Evolutionary conservation across 2,329 filamentous ascomycete species (phyloP).

Genomic region (Chaetomiaceae sp.): DNA sequence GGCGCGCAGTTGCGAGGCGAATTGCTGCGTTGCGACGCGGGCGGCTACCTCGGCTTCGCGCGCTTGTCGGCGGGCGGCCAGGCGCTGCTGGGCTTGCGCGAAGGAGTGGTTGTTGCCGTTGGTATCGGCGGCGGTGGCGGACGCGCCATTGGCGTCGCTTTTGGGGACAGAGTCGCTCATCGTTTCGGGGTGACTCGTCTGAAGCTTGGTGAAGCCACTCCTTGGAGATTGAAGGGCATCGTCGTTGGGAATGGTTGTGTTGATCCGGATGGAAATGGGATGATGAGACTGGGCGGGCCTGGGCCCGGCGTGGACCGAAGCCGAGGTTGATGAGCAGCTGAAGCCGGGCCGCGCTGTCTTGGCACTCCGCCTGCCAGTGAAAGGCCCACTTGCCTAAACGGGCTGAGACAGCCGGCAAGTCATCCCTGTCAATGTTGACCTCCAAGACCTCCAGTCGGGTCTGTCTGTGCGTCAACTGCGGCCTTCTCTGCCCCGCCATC

Average conservation of each 20-base stretch:
- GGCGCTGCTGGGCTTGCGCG: slow-evolving; percentile 81
- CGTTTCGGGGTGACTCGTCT: not conserved
- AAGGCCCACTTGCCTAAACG: slow-evolving; percentile 1
- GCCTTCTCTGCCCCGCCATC: too few relatives aligned
- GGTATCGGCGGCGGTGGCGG: not conserved
- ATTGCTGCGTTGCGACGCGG: slow-evolving; percentile 44
- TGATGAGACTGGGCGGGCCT: too few relatives aligned
- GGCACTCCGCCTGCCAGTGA: not conserved
- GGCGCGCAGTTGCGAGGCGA: slow-evolving; percentile 34
- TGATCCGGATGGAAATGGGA: not conserved
- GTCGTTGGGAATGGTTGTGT: not conserved
- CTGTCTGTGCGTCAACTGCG: too few relatives aligned
- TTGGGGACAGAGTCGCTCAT: slow-evolving; percentile 18
- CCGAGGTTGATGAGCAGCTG: slow-evolving; percentile 22
- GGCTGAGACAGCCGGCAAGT: not conserved
- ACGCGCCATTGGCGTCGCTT: not conserved
- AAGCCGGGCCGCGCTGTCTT: slow-evolving; percentile 8
- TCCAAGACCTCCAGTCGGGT: too few relatives aligned
- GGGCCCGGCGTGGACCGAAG: slow-evolving; percentile 7
- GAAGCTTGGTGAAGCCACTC: not conserved
- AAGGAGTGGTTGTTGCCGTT: slow-evolving; percentile 48
- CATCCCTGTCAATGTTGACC: too few relatives aligned
- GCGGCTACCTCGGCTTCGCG: slow-evolving; percentile 64
- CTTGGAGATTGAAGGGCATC: slow-evolving; percentile 2
- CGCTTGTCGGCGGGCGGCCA: slow-evolving; percentile 72